Evolutionary conservation across 2,329 filamentous ascomycete genomes (phyloP).

Genomic region (Allantophomopsis lycopodina): DNA sequence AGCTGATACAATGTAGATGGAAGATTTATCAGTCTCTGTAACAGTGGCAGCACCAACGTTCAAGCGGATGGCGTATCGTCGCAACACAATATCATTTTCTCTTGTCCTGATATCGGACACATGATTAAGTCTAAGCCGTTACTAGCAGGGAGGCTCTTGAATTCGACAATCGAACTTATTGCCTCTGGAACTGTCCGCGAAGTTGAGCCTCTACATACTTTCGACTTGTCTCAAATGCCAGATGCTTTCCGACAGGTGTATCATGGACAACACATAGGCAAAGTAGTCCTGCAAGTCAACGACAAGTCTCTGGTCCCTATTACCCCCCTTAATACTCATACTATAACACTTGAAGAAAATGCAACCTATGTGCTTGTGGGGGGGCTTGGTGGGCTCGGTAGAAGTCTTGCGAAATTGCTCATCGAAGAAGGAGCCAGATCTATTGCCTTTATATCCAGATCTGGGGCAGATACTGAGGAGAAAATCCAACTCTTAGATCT

Average conservation of each 20-base stretch:
- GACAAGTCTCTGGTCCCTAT: constrained; percentile 24
- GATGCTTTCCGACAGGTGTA: constrained; percentile 5
- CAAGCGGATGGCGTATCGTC: too few species aligned
- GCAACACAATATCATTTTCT: too few species aligned
- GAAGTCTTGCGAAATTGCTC: constrained; percentile 5
- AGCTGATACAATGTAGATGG: too few species aligned
- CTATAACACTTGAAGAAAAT: background rate
- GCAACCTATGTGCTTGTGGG: constrained; percentile 8
- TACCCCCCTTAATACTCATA: background rate
- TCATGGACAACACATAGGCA: constrained; percentile 5
- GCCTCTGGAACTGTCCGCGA: background rate
- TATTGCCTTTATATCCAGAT: constrained; percentile 11
- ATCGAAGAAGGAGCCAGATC: constrained; percentile 5
- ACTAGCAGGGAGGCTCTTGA: too few species aligned
- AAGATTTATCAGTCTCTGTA: too few species aligned
- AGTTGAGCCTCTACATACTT: constrained; percentile 21
- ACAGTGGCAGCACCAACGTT: too few species aligned
- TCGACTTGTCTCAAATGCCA: constrained; percentile 16
- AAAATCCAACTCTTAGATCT: background rate
- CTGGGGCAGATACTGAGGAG: background rate
- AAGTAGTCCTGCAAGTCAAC: constrained; percentile 20
- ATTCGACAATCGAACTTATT: too few species aligned
- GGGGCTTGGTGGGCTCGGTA: constrained; percentile 9
- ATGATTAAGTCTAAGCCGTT: too few species aligned
- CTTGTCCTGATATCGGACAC: too few species aligned